Evolutionary conservation across 331 rosid genomes (phyloP), one percentile per base, ranked within the genome.

Genomic region (Acacia pycnantha): DNA sequence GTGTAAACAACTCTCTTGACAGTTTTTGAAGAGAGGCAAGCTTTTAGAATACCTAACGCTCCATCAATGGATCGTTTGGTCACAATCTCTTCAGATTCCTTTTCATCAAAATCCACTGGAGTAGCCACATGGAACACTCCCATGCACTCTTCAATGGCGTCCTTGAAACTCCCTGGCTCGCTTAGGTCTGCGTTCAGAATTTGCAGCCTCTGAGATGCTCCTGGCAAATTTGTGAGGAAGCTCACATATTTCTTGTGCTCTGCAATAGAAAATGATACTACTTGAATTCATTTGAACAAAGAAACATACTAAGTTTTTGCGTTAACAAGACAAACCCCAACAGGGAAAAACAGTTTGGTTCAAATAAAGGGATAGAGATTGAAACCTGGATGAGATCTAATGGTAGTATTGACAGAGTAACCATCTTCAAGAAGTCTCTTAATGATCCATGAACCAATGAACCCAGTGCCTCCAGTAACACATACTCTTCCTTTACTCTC

Each of bases 1-100:
- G 97, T 90, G 88, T 59, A 92, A 92, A 92, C 89, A 24, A 94
- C 89, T 72, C 91, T 86, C 71, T 89, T 92, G 73, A 92, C 92
- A 0, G 92, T 87, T 69, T 88, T 79, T 1, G 94, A 77, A 18
- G 46, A 29, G 1, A 84, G 19, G 59, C 95, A 88, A 2, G 87
- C 89, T 54, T 75, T 77, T 19, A 94, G 74, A 6, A 92, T 89
- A 0, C 91, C 87, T 8, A 92, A 6, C 11, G 98, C 89, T 18
- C 93, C 94, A 1, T 90, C 90, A 29, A 94, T 89, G 0, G 67
- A 26, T 59, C 67, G 4, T 22, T 59, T 24, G 6, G 89, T 87
- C 86, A 90, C 91, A 3, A 75, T 31, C 43, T 86, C 89, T 54
- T 83, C 92, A 0, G 90, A 79, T 19, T 94, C 97, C 1, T 16